Evolutionary conservation across 176 grass and related monocot genomes (phyloP), one percentile per base, ranked within the genome.

Genomic region (Oryza nivara): DNA sequence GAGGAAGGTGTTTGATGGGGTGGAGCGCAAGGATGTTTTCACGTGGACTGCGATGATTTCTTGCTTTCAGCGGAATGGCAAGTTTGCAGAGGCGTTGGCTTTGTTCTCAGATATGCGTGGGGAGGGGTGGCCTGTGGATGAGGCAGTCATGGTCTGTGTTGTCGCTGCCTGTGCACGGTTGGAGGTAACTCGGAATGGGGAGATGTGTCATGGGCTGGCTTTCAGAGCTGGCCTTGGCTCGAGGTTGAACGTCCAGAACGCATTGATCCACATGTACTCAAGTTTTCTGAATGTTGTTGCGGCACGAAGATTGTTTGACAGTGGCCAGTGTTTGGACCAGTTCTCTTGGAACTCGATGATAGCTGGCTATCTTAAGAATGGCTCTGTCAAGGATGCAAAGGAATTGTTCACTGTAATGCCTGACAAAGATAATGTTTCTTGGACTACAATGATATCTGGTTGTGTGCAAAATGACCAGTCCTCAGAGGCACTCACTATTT

Each of bases 331-430:
- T 74, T 84, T 91, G 83, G 89, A 98, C 76, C 87, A 88, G 23
- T 90, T 95, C 67, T 93, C 92, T 38, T 98, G 92, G 92, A 97
- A 98, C 82, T 95, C 92, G 1, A 93, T 98, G 87, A 83, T 98
- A 23, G 61, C 58, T 79, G 82, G 95, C 68, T 95, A 98, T 84
- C 81, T 88, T 45, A 95, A 93, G 90, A 91, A 85, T 80, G 89
- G 89, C 9, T 35, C 17, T 47, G 63, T 90, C 11, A 36, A 84
- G 73, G 85, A 95, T 69, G 95, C 91, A 45, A 91, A 88, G 58
- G 58, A 30, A 20, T 72, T 98, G 25, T 95, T 93, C 63, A 44
- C 63, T 75, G 81, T 26, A 61, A 93, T 95, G 92, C 82, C 92
- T 52, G 54, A 78, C 60, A 95, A 89, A 77, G 91, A 98, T 56